Evolutionary conservation across 139 green algal species (phyloP), one percentile per base, ranked within the genome.

Genomic region (Tetradesmus obliquus): DNA sequence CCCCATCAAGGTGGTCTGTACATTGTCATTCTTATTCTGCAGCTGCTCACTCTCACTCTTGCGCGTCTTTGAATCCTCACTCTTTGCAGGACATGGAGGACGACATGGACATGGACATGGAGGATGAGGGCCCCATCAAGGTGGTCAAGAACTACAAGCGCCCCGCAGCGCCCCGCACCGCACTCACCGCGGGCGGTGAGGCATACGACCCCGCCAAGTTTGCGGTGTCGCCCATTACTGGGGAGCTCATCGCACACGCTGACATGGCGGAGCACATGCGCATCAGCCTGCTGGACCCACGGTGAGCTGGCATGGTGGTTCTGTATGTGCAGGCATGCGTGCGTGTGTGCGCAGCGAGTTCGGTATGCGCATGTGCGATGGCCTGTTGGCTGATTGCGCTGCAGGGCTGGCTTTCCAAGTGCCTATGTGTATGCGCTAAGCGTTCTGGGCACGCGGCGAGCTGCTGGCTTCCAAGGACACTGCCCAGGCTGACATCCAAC

Each of bases 151-250:
- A 99, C 95, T 99, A 99, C 94, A 94, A 97, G 86, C 93, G 97
- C 5, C 93, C 93, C 0, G 95, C 87, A 2, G 80, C 86, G 9
- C 45, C 57, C 3, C 20, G 54, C n/a, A 74, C 55, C 24, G 88
- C 88, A 8, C 32, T 83, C 79, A 87, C 79, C 10, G 88, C 88
- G n/a, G 66, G 71, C 3, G 94, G 94, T 76, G 54, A 82, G 32
- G 88, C 87, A 0, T 96, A 96, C 81, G 96, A 98, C 90, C 88
- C 95, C 8, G 94, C 94, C 83, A 97, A 97, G 94, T 98, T 96
- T 91, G 98, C 97, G 45, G 96, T 99, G 80, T 99, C 98, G 24
- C 98, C 98, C 19, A 99, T 99, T 90, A 99, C 98, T 1, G 98
- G 97, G 17, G 97, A 98, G 94, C 92, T 97, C 3, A 89, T 98